A percentile compares a stretch with the other conserved stretches of the same genome.
phyloP scores from a whole-genome alignment of 2,329 filamentous ascomycete species.

The Exophiala sp. region DNA sequence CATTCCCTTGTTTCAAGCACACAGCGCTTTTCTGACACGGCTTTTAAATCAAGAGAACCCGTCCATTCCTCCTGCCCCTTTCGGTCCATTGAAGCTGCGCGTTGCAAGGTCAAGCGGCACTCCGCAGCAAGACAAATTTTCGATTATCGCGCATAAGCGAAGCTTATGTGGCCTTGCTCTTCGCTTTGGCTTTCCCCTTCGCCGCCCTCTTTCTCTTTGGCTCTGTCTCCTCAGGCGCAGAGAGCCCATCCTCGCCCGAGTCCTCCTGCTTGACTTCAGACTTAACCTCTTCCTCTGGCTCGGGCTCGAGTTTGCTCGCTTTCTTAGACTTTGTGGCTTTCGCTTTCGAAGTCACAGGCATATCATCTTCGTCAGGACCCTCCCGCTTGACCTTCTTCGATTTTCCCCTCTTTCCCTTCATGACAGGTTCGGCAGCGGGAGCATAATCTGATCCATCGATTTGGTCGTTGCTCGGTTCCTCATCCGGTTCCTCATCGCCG shows the following conservation, averaged over 20 bases:
- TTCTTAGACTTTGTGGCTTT: constrained; percentile 27
- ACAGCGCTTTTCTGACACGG: too few relatives aligned
- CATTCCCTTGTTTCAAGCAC: too few relatives aligned
- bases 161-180: not conserved
- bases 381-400: constrained; percentile 28
- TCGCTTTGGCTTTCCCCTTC: not conserved
- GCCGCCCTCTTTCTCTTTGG: not conserved
- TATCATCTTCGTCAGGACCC: constrained; percentile 45
- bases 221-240: not conserved
- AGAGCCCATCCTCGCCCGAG: not conserved
- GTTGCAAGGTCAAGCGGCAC: too few relatives aligned
- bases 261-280: constrained; percentile 1
- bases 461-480: constrained; percentile 32
- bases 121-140: not conserved
- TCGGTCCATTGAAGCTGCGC: too few relatives aligned
- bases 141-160: not conserved
- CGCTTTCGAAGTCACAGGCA: constrained; percentile 38
- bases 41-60: too few relatives aligned
- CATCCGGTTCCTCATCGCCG: constrained; percentile 38
- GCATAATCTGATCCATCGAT: constrained; percentile 30
- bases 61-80: too few relatives aligned
- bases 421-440: constrained; percentile 31
- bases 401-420: constrained; percentile 1
- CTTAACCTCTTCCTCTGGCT: constrained; percentile 7
- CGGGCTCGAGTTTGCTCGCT: constrained; percentile 15